Evolutionary conservation across 1,139 yeast genomes (phyloP).

Genomic region (Yarrowia galli): DNA sequence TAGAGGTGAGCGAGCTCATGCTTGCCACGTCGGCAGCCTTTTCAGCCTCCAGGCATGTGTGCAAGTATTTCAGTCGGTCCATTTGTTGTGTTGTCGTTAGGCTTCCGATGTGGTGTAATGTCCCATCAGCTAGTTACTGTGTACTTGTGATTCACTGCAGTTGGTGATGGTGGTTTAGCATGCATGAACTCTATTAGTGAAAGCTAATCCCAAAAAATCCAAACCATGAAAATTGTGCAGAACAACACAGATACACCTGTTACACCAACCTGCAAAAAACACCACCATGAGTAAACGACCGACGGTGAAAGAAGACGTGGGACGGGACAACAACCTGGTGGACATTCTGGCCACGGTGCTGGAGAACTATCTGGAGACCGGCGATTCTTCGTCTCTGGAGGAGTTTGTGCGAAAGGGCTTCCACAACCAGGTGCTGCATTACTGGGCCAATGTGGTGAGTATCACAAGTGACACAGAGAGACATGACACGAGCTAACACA

Average conservation of each 20-base stretch:
- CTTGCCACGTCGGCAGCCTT: slow-evolving; percentile 17
- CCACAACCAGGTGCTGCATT: slow-evolving; percentile 13
- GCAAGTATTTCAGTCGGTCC: slow-evolving; percentile 8
- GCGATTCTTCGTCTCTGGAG: slow-evolving; percentile 18
- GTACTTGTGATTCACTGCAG: neutral
- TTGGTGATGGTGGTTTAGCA: slow-evolving; percentile 12
- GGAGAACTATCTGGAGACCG: slow-evolving; percentile 10
- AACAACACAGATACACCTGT: neutral
- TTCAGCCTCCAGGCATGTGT: slow-evolving; percentile 6
- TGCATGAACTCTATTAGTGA: neutral
- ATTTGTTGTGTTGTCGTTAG: neutral
- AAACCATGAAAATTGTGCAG: neutral
- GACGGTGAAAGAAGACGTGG: slow-evolving; percentile 25
- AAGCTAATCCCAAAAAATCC: slow-evolving; percentile 3
- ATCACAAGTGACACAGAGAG: neutral
- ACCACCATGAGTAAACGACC: slow-evolving; percentile 27
- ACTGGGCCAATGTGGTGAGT: slow-evolving; percentile 32
- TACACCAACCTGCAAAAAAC: neutral
- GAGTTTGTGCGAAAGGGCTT: slow-evolving; percentile 23
- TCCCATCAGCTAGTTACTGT: too few relatives aligned
- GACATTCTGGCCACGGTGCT: slow-evolving; percentile 22
- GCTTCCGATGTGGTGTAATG: too few relatives aligned
- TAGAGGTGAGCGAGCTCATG: neutral
- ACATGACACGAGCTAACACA: neutral
- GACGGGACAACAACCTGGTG: slow-evolving; percentile 18